Conservation (phyloP, 352 stramenopile species). For the Globisporangium mamillatum region DNA sequence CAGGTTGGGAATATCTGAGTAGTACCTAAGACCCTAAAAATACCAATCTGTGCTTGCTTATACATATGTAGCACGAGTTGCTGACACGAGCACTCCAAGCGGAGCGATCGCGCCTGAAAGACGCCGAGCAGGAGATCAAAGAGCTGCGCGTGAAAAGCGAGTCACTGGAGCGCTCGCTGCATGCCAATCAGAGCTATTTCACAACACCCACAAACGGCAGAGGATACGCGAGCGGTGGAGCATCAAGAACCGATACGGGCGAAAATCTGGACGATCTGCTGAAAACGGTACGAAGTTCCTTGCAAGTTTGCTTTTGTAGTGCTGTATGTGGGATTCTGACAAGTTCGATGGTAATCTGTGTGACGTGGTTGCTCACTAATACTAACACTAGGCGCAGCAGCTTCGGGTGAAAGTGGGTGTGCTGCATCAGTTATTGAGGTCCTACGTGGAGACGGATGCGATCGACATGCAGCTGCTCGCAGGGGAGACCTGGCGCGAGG, state of each 20-base stretch:
- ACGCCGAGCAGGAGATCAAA: constrained; percentile 12
- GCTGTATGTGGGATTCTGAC: background rate
- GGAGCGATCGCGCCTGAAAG: constrained; percentile 14
- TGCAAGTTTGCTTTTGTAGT: background rate
- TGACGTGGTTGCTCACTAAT: background rate
- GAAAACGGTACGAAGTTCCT: background rate
- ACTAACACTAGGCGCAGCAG: constrained; percentile 24
- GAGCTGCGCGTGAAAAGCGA: constrained; percentile 11
- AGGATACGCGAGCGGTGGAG: background rate
- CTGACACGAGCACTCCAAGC: constrained; percentile 17
- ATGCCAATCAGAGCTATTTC: background rate
- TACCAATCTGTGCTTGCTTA: background rate
- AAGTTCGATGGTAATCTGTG: background rate
- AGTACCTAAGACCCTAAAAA: background rate
- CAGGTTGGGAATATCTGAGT: background rate
- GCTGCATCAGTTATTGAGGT: constrained; percentile 30
- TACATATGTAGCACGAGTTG: constrained; percentile 16
- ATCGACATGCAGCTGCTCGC: constrained; percentile 35
- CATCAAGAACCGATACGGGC: background rate
- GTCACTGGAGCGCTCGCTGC: constrained; percentile 9
- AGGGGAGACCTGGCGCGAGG: constrained; percentile 8
- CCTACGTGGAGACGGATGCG: constrained; percentile 31
- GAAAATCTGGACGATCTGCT: background rate
- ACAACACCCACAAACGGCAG: background rate
- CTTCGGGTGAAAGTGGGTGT: constrained; percentile 25